phyloP scores from a whole-genome alignment of 768 basidiomycete species.

The Tricholoma sp. region DNA sequence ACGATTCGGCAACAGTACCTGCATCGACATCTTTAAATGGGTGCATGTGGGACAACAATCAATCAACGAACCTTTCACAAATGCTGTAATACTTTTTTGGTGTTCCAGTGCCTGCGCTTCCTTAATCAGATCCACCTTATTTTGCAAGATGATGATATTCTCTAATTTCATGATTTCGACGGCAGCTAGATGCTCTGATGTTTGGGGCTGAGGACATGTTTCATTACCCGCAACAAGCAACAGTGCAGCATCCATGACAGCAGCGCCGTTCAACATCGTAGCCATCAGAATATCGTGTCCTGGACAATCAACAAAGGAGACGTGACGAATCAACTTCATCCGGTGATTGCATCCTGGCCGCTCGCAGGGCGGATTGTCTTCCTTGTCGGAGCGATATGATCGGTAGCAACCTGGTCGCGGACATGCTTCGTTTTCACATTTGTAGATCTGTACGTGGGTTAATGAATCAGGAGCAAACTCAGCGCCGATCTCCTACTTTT shows the following conservation, averaged over 20 bases:
- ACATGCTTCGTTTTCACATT: slow-evolving; percentile 92
- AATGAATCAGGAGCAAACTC: slow-evolving; percentile 4
- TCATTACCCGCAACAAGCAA: slow-evolving; percentile 97
- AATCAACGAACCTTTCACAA: slow-evolving; percentile 75
- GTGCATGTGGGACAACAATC: background rate
- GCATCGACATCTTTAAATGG: background rate
- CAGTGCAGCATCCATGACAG: slow-evolving; percentile 98
- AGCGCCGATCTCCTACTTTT: slow-evolving; percentile 56
- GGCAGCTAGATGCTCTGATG: slow-evolving; percentile 96
- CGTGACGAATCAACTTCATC: slow-evolving; percentile 92
- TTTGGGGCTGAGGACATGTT: slow-evolving; percentile 98
- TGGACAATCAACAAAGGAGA: slow-evolving; percentile 97
- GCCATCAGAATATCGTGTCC: slow-evolving; percentile 99
- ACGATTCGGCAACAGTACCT: slow-evolving; percentile 97
- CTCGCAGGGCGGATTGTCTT: slow-evolving; percentile 90
- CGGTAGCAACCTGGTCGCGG: slow-evolving; percentile 92
- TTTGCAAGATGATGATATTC: slow-evolving; percentile 96
- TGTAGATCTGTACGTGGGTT: slow-evolving; percentile 72
- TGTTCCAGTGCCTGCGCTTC: slow-evolving; percentile 93
- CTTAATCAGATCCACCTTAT: slow-evolving; percentile 98
- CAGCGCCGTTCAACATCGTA: slow-evolving; percentile 99
- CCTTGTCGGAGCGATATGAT: slow-evolving; percentile 91
- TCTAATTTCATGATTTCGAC: slow-evolving; percentile 99
- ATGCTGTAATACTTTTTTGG: slow-evolving; percentile 90
- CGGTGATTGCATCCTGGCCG: slow-evolving; percentile 84